Conservation (phyloP, 768 basidiomycete genomes). For the Trametes elegans region DNA sequence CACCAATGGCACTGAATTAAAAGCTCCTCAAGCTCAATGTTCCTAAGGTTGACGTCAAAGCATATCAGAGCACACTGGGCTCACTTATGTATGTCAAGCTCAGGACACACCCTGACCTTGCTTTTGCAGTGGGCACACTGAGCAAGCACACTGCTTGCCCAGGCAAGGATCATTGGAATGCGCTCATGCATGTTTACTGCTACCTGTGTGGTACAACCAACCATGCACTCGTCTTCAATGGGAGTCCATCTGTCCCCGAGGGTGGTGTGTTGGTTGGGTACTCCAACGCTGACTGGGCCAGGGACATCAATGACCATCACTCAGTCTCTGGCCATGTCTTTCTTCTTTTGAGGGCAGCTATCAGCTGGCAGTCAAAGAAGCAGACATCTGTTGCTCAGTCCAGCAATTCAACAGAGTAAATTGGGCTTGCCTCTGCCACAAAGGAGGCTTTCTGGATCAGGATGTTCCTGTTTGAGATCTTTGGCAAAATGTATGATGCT, state of each 20-base stretch:
- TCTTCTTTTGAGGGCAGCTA: constrained; percentile 26
- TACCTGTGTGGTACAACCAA: constrained; percentile 34
- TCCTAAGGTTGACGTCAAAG: neutral
- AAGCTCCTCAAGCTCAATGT: neutral
- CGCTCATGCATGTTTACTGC: constrained; percentile 31
- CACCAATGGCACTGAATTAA: constrained; percentile 7
- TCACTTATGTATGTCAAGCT: constrained; percentile 28
- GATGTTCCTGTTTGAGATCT: constrained; percentile 17
- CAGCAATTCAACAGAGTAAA: constrained; percentile 37
- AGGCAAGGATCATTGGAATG: constrained; percentile 27
- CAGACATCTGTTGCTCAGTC: constrained; percentile 35
- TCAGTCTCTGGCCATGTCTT: constrained; percentile 31
- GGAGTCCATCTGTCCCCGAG: neutral
- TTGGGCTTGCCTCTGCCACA: constrained; percentile 30
- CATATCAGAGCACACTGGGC: constrained; percentile 16
- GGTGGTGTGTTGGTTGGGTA: neutral
- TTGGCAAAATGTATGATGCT: neutral
- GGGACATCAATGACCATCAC: neutral
- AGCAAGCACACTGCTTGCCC: constrained; percentile 32
- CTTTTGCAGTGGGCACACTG: constrained; percentile 31
- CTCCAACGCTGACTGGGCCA: constrained; percentile 19
- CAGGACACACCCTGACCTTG: constrained; percentile 36
- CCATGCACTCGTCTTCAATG: constrained; percentile 19
- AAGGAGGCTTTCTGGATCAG: constrained; percentile 27
- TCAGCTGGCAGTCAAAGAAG: constrained; percentile 31